A percentile compares a stretch with the other conserved stretches of the same genome.
These are phyloP conservation scores for Oryza longistaminata DNA, from an alignment of 176 grass and related monocot genomes.

Conservation along the genomic window DNA sequence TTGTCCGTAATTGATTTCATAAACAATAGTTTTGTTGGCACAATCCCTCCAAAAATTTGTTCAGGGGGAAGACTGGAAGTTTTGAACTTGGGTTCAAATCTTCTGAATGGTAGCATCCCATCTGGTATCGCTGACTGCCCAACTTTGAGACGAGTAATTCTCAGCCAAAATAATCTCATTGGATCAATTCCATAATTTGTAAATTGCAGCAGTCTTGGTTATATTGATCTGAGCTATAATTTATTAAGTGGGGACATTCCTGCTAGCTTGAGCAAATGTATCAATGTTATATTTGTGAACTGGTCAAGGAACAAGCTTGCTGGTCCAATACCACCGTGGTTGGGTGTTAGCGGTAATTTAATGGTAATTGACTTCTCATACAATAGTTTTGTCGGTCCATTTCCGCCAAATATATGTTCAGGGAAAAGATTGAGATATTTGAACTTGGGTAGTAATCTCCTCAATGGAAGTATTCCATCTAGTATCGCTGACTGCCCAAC, in stretches of 20 bases:
- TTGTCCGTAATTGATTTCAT: constrained; percentile 51
- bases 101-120: constrained; percentile 60
- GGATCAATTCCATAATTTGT: constrained; percentile 58
- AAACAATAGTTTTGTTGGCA: constrained; percentile 54
- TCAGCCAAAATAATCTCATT: constrained; percentile 49
- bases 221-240: constrained; percentile 64
- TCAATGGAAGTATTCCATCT: no score
- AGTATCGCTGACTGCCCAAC: no score
- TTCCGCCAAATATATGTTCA: no score
- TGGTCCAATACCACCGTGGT: constrained; percentile 49
- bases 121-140: constrained; percentile 49
- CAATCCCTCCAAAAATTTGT: constrained; percentile 63
- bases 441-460: no score
- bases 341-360: no score
- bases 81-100: constrained; percentile 54
- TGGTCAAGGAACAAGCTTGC: constrained; percentile 61
- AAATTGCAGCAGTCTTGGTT: constrained; percentile 24
- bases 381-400: no score
- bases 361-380: no score
- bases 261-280: constrained; percentile 54
- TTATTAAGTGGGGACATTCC: constrained; percentile 54
- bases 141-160: constrained; percentile 49
- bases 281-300: constrained; percentile 52
- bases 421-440: no score
- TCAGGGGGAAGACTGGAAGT: constrained; percentile 42